Base-by-base conservation (phyloP, 495 filamentous ascomycete genomes). In the Penicillium cataractarum region DNA sequence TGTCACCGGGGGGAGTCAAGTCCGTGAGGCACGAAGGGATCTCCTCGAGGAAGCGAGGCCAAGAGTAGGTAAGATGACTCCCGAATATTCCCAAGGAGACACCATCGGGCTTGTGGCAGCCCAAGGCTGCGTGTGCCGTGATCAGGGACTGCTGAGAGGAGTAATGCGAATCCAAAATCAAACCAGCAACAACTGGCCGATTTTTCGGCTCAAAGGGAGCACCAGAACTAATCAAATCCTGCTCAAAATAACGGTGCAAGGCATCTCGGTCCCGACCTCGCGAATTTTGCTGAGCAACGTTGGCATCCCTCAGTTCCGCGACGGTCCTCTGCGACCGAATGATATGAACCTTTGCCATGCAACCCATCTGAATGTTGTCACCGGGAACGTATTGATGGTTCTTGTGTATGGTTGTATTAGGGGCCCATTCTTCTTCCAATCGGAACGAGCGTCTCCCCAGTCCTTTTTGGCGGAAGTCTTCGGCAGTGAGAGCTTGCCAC, bases 381-480 rank as follows among this genome's bases (percentile, higher is more conserved):
- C 15, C 66, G 50, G 62, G 68, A 55, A 51, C 60, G 17, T 31
- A 27, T 50, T 60, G 53, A 9, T 63, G 60, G 19, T 24, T 10
- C 21, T 22, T 35, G 48, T 35, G 63, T n/a, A 29, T 33, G 3
- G 63, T 57, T 6, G 78, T 81, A 63, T 82, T 79, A 21, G 62
- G 56, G 7, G 67, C 57, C 80, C 76, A 82, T 66, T 83, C 80
- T 58, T 84, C 81, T 31, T 83, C 81, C 26, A 83, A 61, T 6
- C 81, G 75, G 61, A 84, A 84, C 21, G 79, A 78, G 26, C 81
- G 79, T 39, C 81, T 74, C 15, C 80, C 80, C 51, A 82, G 67
- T 49, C 77, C 77, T 58, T 78, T 75, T 22, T 67, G 58, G n/a
- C 73, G 76, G 60, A 84, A 65, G 51, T 84, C 80, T 55, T 83